Evolutionary conservation across 2,329 filamentous ascomycete species (phyloP).

Genomic region (Diaporthe caulivora): DNA sequence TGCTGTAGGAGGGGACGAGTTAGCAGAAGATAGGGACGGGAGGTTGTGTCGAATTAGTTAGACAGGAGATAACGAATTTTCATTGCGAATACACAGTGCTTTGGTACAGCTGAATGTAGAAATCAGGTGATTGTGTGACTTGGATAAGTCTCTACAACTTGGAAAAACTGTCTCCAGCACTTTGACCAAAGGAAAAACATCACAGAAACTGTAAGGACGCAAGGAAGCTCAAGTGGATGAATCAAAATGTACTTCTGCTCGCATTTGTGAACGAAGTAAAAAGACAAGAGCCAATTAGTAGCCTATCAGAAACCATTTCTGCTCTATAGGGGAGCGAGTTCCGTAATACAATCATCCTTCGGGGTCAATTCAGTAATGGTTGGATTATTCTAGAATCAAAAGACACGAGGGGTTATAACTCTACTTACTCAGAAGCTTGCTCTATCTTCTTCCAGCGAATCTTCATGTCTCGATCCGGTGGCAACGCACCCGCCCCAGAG

Average conservation of each 20-base stretch:
- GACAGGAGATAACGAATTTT: neutral
- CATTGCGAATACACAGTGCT: no score
- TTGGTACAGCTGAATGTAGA: no score
- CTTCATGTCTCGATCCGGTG: slow-evolving; percentile 42
- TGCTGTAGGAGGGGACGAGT: slow-evolving; percentile 41
- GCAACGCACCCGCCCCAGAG: slow-evolving; percentile 37
- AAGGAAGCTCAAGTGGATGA: neutral
- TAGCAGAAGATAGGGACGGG: neutral
- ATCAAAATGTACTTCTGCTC: neutral
- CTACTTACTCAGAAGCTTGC: neutral
- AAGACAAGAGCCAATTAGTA: neutral
- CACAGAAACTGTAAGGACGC: neutral
- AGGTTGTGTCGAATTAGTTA: neutral
- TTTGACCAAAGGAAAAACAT: neutral
- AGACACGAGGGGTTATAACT: neutral
- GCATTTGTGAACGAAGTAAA: neutral
- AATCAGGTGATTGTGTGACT: neutral
- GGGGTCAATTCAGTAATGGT: neutral
- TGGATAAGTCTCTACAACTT: neutral
- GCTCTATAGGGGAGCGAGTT: neutral
- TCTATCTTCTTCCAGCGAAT: slow-evolving; percentile 9
- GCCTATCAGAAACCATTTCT: neutral
- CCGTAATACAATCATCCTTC: neutral
- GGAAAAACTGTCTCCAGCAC: neutral
- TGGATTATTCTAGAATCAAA: neutral